These are phyloP conservation scores for Atalantia buxifolia DNA, from an alignment of 345 rosid species.

Conservation along the genomic window DNA sequence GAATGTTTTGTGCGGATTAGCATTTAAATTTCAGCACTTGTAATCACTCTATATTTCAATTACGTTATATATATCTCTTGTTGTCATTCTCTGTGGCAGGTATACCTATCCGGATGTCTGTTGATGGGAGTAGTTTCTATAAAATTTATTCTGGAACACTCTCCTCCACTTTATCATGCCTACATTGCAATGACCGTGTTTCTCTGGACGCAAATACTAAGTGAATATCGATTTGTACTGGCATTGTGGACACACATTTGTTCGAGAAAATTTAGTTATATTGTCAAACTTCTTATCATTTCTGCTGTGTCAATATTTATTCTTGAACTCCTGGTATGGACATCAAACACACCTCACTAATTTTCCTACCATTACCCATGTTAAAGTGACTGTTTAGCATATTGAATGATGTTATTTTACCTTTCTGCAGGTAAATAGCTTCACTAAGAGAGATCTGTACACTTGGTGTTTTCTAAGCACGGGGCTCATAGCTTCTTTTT, in stretches of 20 bases:
- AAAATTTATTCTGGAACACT: conserved; percentile 57
- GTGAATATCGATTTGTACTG: conserved; percentile 56
- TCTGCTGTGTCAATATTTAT: conserved; percentile 52
- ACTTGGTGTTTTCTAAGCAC: conserved; percentile 78
- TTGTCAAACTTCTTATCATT: conserved; percentile 50
- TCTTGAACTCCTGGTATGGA: conserved; percentile 81
- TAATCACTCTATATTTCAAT: neutral
- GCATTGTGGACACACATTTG: conserved; percentile 59
- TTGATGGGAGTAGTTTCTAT: conserved; percentile 54
- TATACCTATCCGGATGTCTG: conserved; percentile 52
- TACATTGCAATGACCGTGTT: conserved; percentile 81
- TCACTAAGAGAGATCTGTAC: conserved; percentile 87
- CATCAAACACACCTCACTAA: neutral
- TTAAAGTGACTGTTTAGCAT: conserved; percentile 16
- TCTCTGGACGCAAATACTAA: conserved; percentile 77
- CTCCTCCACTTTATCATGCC: conserved; percentile 93
- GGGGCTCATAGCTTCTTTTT: conserved; percentile 54
- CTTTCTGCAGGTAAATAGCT: conserved; percentile 83
- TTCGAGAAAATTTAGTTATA: conserved; percentile 41
- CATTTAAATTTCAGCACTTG: neutral
- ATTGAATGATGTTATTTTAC: conserved; percentile 17
- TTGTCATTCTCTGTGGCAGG: conserved; percentile 45
- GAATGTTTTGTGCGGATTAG: neutral
- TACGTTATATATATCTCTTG: conserved; percentile 16
- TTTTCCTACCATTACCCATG: conserved; percentile 1